Conservation (phyloP, 352 stramenopile genomes). For the Blastocystis sp. region DNA sequence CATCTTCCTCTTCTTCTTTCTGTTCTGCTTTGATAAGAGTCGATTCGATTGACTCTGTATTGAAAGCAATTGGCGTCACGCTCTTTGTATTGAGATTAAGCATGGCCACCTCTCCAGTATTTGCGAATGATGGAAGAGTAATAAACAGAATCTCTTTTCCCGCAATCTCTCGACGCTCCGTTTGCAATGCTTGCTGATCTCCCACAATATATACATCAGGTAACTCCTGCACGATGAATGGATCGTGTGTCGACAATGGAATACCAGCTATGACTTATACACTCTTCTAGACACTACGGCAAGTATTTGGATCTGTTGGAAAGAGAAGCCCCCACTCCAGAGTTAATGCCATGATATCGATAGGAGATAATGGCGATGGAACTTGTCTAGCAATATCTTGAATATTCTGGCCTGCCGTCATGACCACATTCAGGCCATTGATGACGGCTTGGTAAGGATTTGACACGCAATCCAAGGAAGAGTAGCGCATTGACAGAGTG, state of each 20-base stretch:
- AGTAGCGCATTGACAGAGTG: neutral
- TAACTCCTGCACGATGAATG: constrained; percentile 5
- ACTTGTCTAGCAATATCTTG: constrained; percentile 1
- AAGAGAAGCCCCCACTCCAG: constrained; percentile 32
- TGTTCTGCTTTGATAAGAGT: neutral
- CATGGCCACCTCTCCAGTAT: neutral
- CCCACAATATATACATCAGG: constrained; percentile 46
- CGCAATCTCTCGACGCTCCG: neutral
- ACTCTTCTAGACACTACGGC: neutral
- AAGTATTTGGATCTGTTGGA: constrained; percentile 32
- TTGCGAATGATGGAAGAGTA: neutral
- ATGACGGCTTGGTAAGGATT: constrained; percentile 9
- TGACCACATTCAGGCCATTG: neutral
- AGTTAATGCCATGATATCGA: neutral
- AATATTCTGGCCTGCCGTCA: constrained; percentile 26
- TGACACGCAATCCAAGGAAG: neutral
- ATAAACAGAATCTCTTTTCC: neutral
- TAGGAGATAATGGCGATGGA: neutral
- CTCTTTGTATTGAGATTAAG: neutral
- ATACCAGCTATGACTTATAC: neutral
- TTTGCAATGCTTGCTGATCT: constrained; percentile 20
- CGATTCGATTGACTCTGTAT: neutral
- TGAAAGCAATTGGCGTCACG: neutral
- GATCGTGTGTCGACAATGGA: neutral
- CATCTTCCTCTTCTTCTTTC: constrained; percentile 54